phyloP scores from a whole-genome alignment of 805 yeast species.

The Sugiyamaella qingdaonensis region DNA sequence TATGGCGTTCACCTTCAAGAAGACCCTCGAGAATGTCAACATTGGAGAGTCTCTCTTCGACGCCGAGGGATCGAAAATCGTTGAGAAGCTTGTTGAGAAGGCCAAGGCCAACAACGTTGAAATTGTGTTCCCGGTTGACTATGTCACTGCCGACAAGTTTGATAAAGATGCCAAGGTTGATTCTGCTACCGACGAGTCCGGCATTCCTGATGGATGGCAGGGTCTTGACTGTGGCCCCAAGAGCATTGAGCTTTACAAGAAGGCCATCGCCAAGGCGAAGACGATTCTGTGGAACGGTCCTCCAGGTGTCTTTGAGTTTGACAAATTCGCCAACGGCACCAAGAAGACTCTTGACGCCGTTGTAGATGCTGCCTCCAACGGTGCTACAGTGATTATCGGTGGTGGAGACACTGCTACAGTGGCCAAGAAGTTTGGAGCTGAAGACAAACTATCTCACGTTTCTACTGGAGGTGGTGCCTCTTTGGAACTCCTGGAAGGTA shows the following conservation, averaged over 20 bases:
- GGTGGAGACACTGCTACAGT: constrained; percentile 99
- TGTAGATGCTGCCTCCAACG: constrained; percentile 78
- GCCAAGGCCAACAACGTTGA: constrained; percentile 95
- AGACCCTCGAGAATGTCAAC: constrained; percentile 75
- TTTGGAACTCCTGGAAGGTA: constrained; percentile 96
- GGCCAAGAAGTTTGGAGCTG: constrained; percentile 96
- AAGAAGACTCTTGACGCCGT: constrained; percentile 83
- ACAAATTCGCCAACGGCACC: constrained; percentile 86
- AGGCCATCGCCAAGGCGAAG: constrained; percentile 86
- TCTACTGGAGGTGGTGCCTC: constrained; percentile 99
- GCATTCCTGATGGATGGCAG: constrained; percentile 93
- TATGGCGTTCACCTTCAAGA: constrained; percentile 99
- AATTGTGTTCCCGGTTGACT: constrained; percentile 91
- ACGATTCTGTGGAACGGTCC: constrained; percentile 99
- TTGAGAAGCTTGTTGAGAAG: constrained; percentile 86
- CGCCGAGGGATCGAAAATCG: constrained; percentile 92
- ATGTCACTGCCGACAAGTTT: constrained; percentile 92
- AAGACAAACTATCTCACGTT: constrained; percentile 94
- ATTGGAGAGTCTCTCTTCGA: constrained; percentile 94
- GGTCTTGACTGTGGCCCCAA: constrained; percentile 96
- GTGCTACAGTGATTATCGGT: constrained; percentile 94
- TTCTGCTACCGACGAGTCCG: constrained; percentile 79
- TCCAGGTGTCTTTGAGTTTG: constrained; percentile 99
- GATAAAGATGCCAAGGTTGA: constrained; percentile 85
- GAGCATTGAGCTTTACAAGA: constrained; percentile 72